Evolutionary conservation across 2,329 filamentous ascomycete species (phyloP).

Genomic region (Trichoderma endophyticum): DNA sequence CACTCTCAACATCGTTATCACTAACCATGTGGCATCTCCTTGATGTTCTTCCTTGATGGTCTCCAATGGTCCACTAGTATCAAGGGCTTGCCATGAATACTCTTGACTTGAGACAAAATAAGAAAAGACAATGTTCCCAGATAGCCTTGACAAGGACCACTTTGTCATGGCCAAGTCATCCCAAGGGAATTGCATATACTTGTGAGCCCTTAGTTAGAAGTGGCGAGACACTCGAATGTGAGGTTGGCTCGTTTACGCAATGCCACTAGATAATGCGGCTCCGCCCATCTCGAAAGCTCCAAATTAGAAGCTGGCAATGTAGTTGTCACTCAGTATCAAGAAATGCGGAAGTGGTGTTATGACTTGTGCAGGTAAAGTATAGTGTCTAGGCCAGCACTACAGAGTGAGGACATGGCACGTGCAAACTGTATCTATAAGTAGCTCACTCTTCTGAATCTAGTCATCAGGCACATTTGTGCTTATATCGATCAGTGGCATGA

Average conservation of each 20-base stretch:
- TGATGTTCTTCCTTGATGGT: not conserved
- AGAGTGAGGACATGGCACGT: not conserved
- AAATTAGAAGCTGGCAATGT: not conserved
- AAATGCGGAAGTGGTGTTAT: not conserved
- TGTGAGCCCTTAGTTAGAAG: not conserved
- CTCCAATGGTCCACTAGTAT: not conserved
- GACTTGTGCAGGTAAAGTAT: not conserved
- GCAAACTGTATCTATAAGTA: not conserved
- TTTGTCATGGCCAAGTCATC: not conserved
- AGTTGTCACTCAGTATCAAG: not conserved
- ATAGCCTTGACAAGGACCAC: not conserved
- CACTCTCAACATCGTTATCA: not conserved
- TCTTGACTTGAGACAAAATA: not conserved
- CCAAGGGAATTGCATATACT: not conserved
- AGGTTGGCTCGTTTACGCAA: not conserved
- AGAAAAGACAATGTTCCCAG: not conserved
- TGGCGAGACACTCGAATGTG: not conserved
- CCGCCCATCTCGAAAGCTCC: not conserved
- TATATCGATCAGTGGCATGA: not conserved
- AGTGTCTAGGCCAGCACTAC: not conserved
- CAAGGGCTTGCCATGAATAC: not conserved
- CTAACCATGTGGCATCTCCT: not conserved
- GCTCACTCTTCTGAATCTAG: not conserved
- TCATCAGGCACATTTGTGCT: not conserved
- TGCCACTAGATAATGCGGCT: not conserved